A percentile compares a stretch with the other conserved stretches of the same genome.
phyloP scores from a whole-genome alignment of 257 asterid species.

The Craterostigma plantagineum region DNA sequence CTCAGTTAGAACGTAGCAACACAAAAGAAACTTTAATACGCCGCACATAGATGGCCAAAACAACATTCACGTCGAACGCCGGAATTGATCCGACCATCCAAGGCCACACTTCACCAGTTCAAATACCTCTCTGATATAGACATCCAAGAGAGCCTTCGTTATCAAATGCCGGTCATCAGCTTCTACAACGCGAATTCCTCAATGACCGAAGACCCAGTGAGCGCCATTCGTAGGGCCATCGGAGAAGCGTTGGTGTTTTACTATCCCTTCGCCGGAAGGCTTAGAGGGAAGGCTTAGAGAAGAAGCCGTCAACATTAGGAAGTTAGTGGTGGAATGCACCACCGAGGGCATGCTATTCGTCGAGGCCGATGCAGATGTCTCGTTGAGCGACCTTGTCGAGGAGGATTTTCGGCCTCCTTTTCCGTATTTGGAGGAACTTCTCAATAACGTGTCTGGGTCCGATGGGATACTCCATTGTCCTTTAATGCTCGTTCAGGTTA shows the following conservation, averaged over 20 bases:
- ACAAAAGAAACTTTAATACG: too few relatives aligned
- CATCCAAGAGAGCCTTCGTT: constrained; percentile 47
- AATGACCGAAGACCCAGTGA: constrained; percentile 24
- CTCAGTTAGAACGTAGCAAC: too few relatives aligned
- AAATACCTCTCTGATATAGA: constrained; percentile 48
- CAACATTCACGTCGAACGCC: too few relatives aligned
- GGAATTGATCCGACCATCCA: constrained; percentile 32
- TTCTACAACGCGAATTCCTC: constrained; percentile 28
- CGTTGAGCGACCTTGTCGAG: constrained; percentile 33
- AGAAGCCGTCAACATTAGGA: constrained; percentile 18
- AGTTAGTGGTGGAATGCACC: constrained; percentile 59
- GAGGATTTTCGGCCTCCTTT: constrained; percentile 43
- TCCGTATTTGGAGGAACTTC: constrained; percentile 46
- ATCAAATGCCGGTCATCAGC: constrained; percentile 37
- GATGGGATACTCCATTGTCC: constrained; percentile 26
- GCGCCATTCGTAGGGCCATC: constrained; percentile 31
- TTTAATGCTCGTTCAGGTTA: constrained; percentile 49
- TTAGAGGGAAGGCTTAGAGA: constrained; percentile 51
- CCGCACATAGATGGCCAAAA: too few relatives aligned
- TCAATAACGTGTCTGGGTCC: constrained; percentile 35
- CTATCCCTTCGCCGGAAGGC: constrained; percentile 75
- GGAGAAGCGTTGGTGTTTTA: constrained; percentile 36
- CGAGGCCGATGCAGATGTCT: constrained; percentile 45
- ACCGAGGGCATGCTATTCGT: constrained; percentile 50
- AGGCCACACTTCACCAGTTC: constrained; percentile 32